These are phyloP conservation scores for Saccharomyces uvarum DNA, from an alignment of 1,139 yeast species.

Conservation along the genomic window DNA sequence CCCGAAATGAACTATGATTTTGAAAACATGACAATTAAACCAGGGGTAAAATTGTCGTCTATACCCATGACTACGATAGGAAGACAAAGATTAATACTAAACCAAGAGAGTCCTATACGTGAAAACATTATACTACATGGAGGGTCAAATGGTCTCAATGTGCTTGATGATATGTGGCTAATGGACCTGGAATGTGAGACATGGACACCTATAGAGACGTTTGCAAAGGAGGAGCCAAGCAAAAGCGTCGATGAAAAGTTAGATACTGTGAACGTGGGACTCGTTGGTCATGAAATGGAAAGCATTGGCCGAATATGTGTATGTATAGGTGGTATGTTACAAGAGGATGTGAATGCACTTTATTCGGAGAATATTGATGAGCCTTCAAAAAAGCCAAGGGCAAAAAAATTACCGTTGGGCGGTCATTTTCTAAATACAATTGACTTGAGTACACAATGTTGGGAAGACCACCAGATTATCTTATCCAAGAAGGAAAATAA, in stretches of 20 bases:
- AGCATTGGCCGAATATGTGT: slow-evolving; percentile 19
- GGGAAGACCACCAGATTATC: slow-evolving; percentile 9
- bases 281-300: slow-evolving; percentile 26
- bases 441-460: slow-evolving; percentile 12
- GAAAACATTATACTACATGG: slow-evolving; percentile 36
- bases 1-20: neutral
- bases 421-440: slow-evolving; percentile 11
- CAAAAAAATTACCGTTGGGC: slow-evolving; percentile 8
- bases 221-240: slow-evolving; percentile 10
- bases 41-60: neutral
- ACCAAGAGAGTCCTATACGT: neutral
- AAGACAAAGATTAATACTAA: neutral
- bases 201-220: slow-evolving; percentile 33
- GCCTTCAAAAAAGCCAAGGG: neutral
- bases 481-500: neutral
- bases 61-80: neutral
- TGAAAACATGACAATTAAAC: neutral
- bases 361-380: slow-evolving; percentile 3
- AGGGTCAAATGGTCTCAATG: slow-evolving; percentile 37
- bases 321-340: slow-evolving; percentile 26
- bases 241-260: slow-evolving; percentile 5
- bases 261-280: slow-evolving; percentile 13
- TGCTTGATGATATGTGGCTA: slow-evolving; percentile 43
- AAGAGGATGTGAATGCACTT: slow-evolving; percentile 21
- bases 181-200: slow-evolving; percentile 36